Evolutionary conservation across 768 basidiomycete genomes (phyloP).

Genomic region (Pluteus cervinus): DNA sequence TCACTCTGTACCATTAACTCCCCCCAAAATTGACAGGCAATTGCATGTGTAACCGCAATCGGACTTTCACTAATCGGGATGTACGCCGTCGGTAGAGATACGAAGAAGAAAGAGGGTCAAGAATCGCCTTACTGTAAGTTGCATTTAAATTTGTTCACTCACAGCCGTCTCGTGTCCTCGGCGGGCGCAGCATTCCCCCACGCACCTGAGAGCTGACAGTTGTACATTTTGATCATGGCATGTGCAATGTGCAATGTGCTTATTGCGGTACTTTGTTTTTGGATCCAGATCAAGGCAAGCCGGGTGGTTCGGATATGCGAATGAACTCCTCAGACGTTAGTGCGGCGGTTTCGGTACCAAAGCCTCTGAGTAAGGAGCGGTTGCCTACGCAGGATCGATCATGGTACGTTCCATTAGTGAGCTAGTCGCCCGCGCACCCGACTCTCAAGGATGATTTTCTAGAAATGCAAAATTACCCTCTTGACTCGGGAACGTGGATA

Average conservation of each 20-base stretch:
- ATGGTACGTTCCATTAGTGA: too few species aligned
- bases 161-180: too few species aligned
- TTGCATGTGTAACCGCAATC: conserved; percentile 22
- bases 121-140: conserved; percentile 27
- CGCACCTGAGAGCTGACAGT: too few species aligned
- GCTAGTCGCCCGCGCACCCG: too few species aligned
- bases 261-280: too few species aligned
- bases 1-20: background rate
- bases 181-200: too few species aligned
- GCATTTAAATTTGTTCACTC: too few species aligned
- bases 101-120: conserved; percentile 25
- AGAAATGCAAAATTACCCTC: too few species aligned
- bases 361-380: conserved; percentile 23
- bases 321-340: conserved; percentile 35
- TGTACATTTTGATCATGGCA: background rate
- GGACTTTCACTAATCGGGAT: conserved; percentile 22
- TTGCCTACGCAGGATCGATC: too few species aligned
- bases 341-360: conserved; percentile 30
- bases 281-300: conserved; percentile 14
- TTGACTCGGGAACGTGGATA: too few species aligned
- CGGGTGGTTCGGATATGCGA: conserved; percentile 22
- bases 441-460: too few species aligned
- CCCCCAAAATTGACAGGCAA: conserved; percentile 16
- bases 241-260: conserved; percentile 3
- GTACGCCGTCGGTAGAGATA: conserved; percentile 25